A percentile compares a stretch with the other conserved stretches of the same genome.
Conservation (phyloP, 805 yeast genomes). For the Metschnikowia anglica region DNA sequence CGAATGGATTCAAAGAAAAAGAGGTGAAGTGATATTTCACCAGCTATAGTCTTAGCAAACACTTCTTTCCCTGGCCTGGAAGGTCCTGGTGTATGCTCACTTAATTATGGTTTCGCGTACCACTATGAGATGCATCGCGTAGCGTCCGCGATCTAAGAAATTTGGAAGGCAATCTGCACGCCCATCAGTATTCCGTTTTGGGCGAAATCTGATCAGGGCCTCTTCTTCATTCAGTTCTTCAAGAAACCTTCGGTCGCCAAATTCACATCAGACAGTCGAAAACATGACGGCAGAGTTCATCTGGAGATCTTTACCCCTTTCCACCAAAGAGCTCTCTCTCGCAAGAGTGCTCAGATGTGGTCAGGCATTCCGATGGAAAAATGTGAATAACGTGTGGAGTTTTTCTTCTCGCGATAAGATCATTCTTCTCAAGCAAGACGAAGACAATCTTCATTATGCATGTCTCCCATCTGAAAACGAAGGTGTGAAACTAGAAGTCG, state of each 20-base stretch:
- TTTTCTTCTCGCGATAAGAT: conserved; percentile 60
- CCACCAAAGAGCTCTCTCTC: conserved; percentile 51
- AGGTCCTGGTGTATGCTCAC: background rate
- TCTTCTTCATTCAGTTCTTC: too few species aligned
- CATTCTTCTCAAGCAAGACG: conserved; percentile 63
- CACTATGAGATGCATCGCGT: conserved; percentile 6
- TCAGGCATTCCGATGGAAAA: conserved; percentile 81
- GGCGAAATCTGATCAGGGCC: conserved; percentile 4
- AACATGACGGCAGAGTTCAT: conserved; percentile 18
- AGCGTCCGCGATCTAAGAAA: conserved; percentile 1
- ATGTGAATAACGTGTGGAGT: conserved; percentile 61
- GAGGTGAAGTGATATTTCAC: too few species aligned
- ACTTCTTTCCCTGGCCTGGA: too few species aligned
- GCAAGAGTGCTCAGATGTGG: conserved; percentile 76
- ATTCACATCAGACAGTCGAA: background rate
- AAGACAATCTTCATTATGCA: conserved; percentile 46
- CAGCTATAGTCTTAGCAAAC: too few species aligned
- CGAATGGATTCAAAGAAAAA: too few species aligned
- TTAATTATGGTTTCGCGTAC: too few species aligned
- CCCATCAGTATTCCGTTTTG: conserved; percentile 8
- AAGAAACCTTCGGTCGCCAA: too few species aligned
- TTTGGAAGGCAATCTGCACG: conserved; percentile 5
- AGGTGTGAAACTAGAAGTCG: background rate
- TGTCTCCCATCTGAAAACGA: conserved; percentile 32
- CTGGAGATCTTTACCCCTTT: conserved; percentile 18